Evolutionary conservation across 2,329 filamentous ascomycete genomes (phyloP).

Genomic region (Hypoxylon sp.): DNA sequence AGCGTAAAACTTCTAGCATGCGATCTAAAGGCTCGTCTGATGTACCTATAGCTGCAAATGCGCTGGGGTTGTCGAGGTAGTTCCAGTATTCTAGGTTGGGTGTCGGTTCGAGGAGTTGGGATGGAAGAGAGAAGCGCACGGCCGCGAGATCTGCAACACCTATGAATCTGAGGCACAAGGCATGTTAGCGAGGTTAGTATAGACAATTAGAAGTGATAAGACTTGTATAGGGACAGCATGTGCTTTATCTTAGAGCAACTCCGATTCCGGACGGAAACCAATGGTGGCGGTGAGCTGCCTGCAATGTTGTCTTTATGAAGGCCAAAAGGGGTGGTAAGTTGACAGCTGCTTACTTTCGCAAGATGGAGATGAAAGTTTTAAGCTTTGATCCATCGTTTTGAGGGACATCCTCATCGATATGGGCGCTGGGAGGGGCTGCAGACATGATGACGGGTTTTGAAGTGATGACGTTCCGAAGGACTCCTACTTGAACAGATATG

Average conservation of each 20-base stretch:
- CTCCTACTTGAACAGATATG: slow-evolving; percentile 4
- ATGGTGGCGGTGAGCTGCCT: slow-evolving; percentile 34
- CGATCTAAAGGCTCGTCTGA: slow-evolving; percentile 92
- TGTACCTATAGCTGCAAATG: slow-evolving; percentile 86
- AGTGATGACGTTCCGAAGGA: slow-evolving; percentile 15
- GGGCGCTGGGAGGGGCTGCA: slow-evolving; percentile 47
- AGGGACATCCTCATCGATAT: slow-evolving; percentile 52
- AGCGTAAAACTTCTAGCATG: slow-evolving; percentile 93
- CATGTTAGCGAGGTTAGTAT: slow-evolving; percentile 49
- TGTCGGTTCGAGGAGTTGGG: slow-evolving; percentile 94
- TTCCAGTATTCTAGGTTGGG: slow-evolving; percentile 99
- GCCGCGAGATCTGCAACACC: slow-evolving; percentile 95
- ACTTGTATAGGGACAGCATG: background rate
- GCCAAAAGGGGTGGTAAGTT: slow-evolving; percentile 5
- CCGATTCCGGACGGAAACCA: slow-evolving; percentile 47
- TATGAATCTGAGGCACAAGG: slow-evolving; percentile 78
- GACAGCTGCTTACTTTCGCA: slow-evolving; percentile 81
- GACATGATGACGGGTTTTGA: slow-evolving; percentile 44
- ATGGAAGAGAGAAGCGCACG: slow-evolving; percentile 95
- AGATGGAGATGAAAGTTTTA: slow-evolving; percentile 87
- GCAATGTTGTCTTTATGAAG: background rate
- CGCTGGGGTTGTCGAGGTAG: slow-evolving; percentile 94
- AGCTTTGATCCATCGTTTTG: slow-evolving; percentile 89
- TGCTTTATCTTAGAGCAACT: slow-evolving; percentile 26
- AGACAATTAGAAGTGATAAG: background rate